Base-by-base conservation (phyloP, 371 early-diverging fungal genomes). In the Mucor mucedo region DNA sequence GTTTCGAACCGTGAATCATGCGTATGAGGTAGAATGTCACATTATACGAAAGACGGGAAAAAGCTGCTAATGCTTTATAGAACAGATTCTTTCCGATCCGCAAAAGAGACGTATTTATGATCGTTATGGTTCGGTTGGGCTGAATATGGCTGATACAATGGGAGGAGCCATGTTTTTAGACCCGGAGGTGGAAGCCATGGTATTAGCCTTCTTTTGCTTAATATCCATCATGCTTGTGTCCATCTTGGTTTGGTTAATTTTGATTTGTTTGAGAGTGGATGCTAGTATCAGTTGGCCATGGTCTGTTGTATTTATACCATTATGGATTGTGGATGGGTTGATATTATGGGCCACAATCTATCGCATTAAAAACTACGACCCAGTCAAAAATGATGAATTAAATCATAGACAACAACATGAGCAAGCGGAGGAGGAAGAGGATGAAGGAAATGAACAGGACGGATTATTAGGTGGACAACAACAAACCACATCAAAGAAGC, bases 81-180 rank as follows among this genome's bases (percentile, higher is more conserved):
- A 30, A 40, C 49, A 69, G 69, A 74, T 76, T 29, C 58, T 76
- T 63, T 82, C 88, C 39, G 92, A 94, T 67, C 83, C 88, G 27
- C 86, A 93, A 60, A 92, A 90, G 72, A 84, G 93, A 50, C 71
- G 81, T 16, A 82, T 90, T 13, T 95, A 95, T 72, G 94, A 95
- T 81, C 82, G 84, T 27, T 91, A 95, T 75, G 96, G 98, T 40
- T 91, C 92, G 66, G 82, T 87, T 40, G 96, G 95, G 9, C 75
- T 95, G 5, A 80, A 82, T 55, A 92, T 94, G 93, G 85, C 91
- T 56, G 89, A 85, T 27, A 79, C 85, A 6, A 78, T 91, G 62
- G 87, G 82, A 40, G 86, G 92, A 53, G 82, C 91, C 39, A 78
- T 90, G 67, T 79, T 94, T 63, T 71, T 92, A 49, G 91, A 93